Evolutionary conservation across 257 asterid species (phyloP).

Genomic region (Primulina tabacum): DNA sequence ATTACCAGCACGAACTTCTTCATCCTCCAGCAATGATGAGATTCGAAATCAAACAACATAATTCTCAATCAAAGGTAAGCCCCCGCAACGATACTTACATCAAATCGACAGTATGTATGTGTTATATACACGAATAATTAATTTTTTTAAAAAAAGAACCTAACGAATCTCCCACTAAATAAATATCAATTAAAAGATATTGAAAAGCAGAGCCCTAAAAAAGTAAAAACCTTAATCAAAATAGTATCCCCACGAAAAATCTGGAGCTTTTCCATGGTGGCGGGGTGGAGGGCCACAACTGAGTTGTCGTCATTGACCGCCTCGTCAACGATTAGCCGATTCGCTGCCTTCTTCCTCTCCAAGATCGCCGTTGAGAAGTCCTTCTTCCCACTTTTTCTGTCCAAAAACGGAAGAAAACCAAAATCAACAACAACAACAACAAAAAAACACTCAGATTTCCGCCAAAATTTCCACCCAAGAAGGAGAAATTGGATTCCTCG

Average conservation of each 20-base stretch:
- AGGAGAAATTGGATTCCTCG: neutral
- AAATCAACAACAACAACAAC: neutral
- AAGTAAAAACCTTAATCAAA: conserved; percentile 34
- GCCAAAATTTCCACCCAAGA: neutral
- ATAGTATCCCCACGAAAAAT: conserved; percentile 51
- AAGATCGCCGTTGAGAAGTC: conserved; percentile 49
- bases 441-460: too few relatives aligned
- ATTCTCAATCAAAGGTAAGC: neutral
- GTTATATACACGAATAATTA: neutral
- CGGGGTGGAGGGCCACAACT: conserved; percentile 43
- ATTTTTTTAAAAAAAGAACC: neutral
- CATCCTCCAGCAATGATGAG: neutral
- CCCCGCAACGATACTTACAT: neutral
- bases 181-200: neutral
- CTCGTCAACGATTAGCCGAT: conserved; percentile 46
- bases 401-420: neutral
- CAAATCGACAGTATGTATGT: neutral
- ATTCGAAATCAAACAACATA: neutral
- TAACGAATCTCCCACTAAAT: neutral
- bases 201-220: neutral
- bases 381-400: conserved; percentile 29
- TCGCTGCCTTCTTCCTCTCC: conserved; percentile 48
- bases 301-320: conserved; percentile 56
- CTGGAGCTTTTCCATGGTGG: conserved; percentile 51
- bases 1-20: neutral